phyloP scores from a whole-genome alignment of 1,139 yeast genomes.

The Debaryomyces coudertii region DNA sequence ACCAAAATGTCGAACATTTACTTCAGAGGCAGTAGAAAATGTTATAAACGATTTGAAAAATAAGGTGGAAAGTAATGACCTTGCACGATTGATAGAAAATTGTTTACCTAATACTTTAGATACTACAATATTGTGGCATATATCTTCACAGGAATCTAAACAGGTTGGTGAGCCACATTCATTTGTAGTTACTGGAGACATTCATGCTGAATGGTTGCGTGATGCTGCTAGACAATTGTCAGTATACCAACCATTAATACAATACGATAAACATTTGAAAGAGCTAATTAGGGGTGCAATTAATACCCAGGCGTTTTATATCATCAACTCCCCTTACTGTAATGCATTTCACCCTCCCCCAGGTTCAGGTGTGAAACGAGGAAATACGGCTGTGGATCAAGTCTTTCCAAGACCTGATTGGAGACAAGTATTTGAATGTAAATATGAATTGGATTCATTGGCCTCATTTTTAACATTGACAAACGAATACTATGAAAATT shows the following conservation, averaged over 20 bases:
- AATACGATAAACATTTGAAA: constrained; percentile 52
- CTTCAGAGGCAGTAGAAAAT: constrained; percentile 63
- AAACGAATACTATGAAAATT: constrained; percentile 65
- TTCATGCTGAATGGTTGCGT: constrained; percentile 87
- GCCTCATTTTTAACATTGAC: constrained; percentile 79
- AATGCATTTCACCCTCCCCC: constrained; percentile 91
- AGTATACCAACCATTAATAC: constrained; percentile 67
- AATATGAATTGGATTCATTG: constrained; percentile 83
- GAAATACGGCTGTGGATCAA: constrained; percentile 60
- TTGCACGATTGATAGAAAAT: constrained; percentile 77
- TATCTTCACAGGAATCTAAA: constrained; percentile 19
- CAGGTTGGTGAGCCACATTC: constrained; percentile 28
- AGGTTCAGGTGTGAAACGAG: constrained; percentile 54
- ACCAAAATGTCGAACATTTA: constrained; percentile 71
- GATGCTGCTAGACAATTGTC: constrained; percentile 85
- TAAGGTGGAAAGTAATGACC: constrained; percentile 60
- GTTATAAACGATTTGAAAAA: constrained; percentile 55
- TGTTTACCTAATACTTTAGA: constrained; percentile 87
- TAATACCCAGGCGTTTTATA: constrained; percentile 70
- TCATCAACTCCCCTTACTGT: constrained; percentile 72
- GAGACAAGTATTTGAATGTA: constrained; percentile 80
- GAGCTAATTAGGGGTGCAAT: constrained; percentile 75
- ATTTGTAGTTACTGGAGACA: constrained; percentile 87
- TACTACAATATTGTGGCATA: constrained; percentile 82
- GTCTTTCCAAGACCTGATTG: constrained; percentile 76